These are phyloP conservation scores for Alternaria solani DNA, from an alignment of 2,329 filamentous ascomycete genomes.

Conservation along the genomic window DNA sequence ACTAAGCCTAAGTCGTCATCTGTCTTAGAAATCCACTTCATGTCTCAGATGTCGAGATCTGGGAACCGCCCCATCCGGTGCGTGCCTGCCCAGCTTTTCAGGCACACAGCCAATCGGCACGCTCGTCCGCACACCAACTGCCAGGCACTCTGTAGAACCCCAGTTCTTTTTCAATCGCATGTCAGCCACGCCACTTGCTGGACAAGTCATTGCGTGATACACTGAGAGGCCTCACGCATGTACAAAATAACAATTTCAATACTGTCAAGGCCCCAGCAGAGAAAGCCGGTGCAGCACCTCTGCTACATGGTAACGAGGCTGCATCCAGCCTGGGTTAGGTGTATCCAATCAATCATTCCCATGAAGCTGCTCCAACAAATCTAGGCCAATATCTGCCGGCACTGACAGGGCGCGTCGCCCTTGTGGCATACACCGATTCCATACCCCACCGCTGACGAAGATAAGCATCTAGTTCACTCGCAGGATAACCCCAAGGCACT, in stretches of 20 bases:
- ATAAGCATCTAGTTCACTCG: background rate
- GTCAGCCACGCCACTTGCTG: constrained; percentile 5
- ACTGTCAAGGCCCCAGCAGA: background rate
- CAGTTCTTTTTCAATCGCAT: constrained; percentile 9
- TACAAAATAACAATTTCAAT: background rate
- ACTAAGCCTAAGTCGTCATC: background rate
- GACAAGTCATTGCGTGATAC: background rate
- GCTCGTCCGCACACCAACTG: background rate
- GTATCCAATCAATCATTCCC: background rate
- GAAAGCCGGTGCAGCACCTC: background rate
- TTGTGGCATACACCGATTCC: background rate
- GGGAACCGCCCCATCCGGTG: background rate
- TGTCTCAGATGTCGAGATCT: constrained; percentile 14
- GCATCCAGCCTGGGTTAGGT: background rate
- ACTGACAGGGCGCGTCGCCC: constrained; percentile 3
- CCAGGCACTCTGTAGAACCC: background rate
- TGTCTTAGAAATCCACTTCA: background rate
- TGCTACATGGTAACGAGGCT: background rate
- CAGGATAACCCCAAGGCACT: background rate
- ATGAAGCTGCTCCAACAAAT: background rate
- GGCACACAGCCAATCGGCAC: constrained; percentile 24
- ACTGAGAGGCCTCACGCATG: background rate
- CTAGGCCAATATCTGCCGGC: constrained; percentile 23
- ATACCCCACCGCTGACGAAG: constrained; percentile 25
- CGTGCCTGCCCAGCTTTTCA: constrained; percentile 4